phyloP scores from a whole-genome alignment of 768 basidiomycete genomes.

The Atractiella rhizophila region DNA sequence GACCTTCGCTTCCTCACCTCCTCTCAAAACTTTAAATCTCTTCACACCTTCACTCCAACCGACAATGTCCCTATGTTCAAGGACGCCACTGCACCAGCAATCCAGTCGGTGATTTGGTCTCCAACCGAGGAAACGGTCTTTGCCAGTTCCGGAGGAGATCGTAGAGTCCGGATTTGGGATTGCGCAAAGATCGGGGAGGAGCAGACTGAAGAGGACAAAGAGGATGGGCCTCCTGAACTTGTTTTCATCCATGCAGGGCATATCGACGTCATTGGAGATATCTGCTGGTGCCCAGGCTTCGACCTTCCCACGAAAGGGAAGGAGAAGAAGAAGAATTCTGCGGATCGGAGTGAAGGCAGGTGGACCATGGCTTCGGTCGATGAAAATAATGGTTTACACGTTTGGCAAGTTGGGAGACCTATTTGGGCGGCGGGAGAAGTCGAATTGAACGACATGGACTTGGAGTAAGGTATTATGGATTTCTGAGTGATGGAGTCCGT shows the following conservation, averaged over 20 bases:
- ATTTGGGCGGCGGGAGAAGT: conserved; percentile 79
- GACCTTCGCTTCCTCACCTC: too few species aligned
- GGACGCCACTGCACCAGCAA: too few species aligned
- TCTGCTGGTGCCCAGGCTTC: conserved; percentile 19
- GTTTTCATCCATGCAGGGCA: conserved; percentile 76
- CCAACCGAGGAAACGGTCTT: conserved; percentile 77
- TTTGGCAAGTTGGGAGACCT: conserved; percentile 89
- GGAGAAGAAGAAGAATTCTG: too few species aligned
- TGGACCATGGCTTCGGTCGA: conserved; percentile 29
- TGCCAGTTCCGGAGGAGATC: conserved; percentile 78
- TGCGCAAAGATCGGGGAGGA: conserved; percentile 70
- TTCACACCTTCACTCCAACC: too few species aligned
- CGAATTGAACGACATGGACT: conserved; percentile 36
- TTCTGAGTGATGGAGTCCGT: too few species aligned
- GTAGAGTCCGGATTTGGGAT: conserved; percentile 89
- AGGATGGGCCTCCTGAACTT: conserved; percentile 90
- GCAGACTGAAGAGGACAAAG: conserved; percentile 91
- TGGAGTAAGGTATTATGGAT: conserved; percentile 1
- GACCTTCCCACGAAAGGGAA: conserved; percentile 86
- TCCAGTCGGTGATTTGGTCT: too few species aligned
- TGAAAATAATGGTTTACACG: conserved; percentile 88
- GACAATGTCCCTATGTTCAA: too few species aligned
- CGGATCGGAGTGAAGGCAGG: too few species aligned
- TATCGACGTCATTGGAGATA: conserved; percentile 3
- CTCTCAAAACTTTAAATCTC: not conserved